phyloP scores from a whole-genome alignment of 1,284 basidiomycete species.

The Leccinum holopus region DNA sequence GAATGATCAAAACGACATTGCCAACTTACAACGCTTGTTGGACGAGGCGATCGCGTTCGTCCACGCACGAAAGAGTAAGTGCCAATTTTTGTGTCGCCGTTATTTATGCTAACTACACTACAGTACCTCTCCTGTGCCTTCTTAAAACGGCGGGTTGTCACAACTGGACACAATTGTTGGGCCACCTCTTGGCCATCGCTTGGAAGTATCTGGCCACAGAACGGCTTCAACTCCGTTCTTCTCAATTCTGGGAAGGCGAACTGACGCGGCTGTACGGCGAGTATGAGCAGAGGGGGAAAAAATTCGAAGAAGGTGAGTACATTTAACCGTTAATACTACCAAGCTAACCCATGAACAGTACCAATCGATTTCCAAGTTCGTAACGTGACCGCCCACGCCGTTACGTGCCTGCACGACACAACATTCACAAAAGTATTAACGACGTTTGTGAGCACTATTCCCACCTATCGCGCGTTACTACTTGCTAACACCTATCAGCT shows the following conservation, averaged over 20 bases:
- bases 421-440: background rate
- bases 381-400: background rate
- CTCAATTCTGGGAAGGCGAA: background rate
- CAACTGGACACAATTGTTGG: background rate
- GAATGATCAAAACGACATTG: background rate
- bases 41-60: background rate
- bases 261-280: background rate
- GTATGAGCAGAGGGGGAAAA: background rate
- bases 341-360: no score
- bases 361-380: background rate
- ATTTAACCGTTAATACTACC: no score
- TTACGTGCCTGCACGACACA: background rate
- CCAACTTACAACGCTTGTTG: background rate
- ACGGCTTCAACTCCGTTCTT: background rate
- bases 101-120: background rate
- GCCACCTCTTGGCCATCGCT: background rate
- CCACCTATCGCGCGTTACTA: background rate
- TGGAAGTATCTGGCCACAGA: background rate
- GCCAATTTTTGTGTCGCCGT: background rate
- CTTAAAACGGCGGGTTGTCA: background rate
- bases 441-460: background rate
- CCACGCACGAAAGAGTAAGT: background rate
- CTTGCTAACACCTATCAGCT: background rate
- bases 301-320: background rate
- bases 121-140: background rate